Percentiles rank a stretch among this genome's conserved stretches.
Evolutionary conservation across 345 rosid genomes (phyloP).

Genomic region (Streptanthus diversifolius): DNA sequence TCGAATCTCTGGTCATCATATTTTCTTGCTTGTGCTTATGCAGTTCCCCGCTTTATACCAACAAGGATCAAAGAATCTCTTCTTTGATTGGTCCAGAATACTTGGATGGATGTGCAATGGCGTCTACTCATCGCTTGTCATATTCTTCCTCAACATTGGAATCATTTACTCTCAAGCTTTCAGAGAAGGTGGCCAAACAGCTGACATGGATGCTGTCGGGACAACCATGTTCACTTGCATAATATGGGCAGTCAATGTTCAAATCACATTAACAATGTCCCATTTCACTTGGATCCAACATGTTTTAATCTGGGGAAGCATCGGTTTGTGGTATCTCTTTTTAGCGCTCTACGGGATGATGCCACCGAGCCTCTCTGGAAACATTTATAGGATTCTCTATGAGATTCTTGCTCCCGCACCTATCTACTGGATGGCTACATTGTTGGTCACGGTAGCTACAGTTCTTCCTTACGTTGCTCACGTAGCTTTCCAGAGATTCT

Average conservation of each 20-base stretch:
- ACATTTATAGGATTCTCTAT: constrained; percentile 58
- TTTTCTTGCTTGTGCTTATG: constrained; percentile 20
- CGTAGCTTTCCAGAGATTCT: constrained; percentile 68
- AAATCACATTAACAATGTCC: constrained; percentile 83
- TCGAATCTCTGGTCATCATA: neutral
- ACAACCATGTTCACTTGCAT: constrained; percentile 95
- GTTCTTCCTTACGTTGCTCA: constrained; percentile 62
- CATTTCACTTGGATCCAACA: constrained; percentile 99
- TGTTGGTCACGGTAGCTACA: constrained; percentile 61
- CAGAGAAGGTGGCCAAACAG: constrained; percentile 69
- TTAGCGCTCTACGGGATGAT: constrained; percentile 63
- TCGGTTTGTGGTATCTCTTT: constrained; percentile 76
- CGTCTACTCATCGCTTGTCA: constrained; percentile 59
- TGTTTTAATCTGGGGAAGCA: constrained; percentile 82
- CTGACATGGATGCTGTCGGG: constrained; percentile 81
- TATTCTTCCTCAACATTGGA: constrained; percentile 69
- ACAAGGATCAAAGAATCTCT: constrained; percentile 86
- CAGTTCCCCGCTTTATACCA: constrained; percentile 97
- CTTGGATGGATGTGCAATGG: constrained; percentile 96
- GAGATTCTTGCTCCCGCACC: constrained; percentile 88
- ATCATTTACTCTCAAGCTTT: constrained; percentile 73
- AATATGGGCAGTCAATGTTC: constrained; percentile 84
- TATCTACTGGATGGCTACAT: constrained; percentile 64
- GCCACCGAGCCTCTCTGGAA: constrained; percentile 55
- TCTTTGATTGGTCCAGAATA: constrained; percentile 88